Base-by-base conservation (phyloP, 345 rosid species). In the Citrus reticulata region DNA sequence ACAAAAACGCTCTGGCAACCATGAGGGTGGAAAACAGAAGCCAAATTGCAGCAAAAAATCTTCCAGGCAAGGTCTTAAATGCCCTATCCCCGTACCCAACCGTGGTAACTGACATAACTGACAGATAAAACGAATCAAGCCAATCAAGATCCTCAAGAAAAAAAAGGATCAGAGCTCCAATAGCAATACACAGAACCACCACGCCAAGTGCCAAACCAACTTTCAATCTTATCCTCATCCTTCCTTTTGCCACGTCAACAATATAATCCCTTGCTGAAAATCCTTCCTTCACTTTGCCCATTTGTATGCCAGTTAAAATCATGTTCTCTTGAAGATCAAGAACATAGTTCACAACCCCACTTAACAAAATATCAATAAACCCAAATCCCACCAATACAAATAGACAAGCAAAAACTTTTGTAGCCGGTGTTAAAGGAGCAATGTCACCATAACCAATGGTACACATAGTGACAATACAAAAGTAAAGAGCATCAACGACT, bases 361-460 rank as follows among this genome's bases (percentile, higher is more conserved):
- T 85, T 1, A 93, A 86, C 62, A 93, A 73, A 27, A 91, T 87
- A 78, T 90, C 95, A 5, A 93, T 78, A 64, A 93, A 93, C 3
- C 95, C 95, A 30, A 93, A 90, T 3, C 97, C 95, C 51, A 93
- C 86, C 73, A 93, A 59, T 10, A 93, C 97, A 76, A 91, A 93
- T 19, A 91, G 84, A 3, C 90, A 88, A 7, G 97, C 89, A 82
- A 93, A 93, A 62, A 83, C 72, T 84, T 93, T 91, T 3, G 93
- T 90, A 61, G 75, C 86, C 19, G 92, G 88, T 9, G 90, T 91
- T 68, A 82, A 62, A 29, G 95, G 97, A 35, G 95, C 87, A 19
- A 93, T 93, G 72, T 93, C 97, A 17, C 97, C 97, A 32, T 93
- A 93, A 20, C 97, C 97, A 25, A 93, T 93, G 1, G 97, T 92